Evolutionary conservation across 1,284 basidiomycete genomes (phyloP), one percentile per base, ranked within the genome.

Genomic region (Puccinia coronata): DNA sequence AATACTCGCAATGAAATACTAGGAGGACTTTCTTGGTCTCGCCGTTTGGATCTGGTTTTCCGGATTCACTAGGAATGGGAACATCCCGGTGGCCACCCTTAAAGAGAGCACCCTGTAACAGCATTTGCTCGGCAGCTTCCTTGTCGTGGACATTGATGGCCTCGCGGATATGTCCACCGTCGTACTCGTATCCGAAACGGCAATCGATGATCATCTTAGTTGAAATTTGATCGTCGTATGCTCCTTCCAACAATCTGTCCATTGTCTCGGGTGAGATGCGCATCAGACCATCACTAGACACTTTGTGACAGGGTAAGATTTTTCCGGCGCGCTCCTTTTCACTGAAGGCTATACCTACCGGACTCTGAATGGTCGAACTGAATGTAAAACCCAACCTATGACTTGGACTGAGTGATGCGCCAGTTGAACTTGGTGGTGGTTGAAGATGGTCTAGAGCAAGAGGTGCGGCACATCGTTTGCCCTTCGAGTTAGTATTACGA

Each of bases 1-100:
- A 96, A 86, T 98, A 98, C 88, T 99, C 96, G 89, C 96, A 99
- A 87, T 99, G 96, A 88, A 99, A 98, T 80, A 99, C 90, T 70
- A 99, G 87, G 25, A 99, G 89, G 4, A 90, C 94, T 89, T 93
- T 97, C 86, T 83, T 83, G 8, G 78, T 82, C 88, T 91, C 80
- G 87, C 87, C 86, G 1, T 87, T 84, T 20, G 85, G 85, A 28
- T 86, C 85, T 0, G 86, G 82, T 83, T 94, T 92, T 34, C 94
- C 93, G 85, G 94, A 96, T 81, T 92, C 90, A 78, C 92, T 93
- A 1, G 94, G 92, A 73, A 85, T 87, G 3, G 95, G 95, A 84
- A 91, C 91, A 77, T 87, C 85, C 2, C 16, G 41, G 72, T 86
- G 82, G 36, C 84, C 82, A 83, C 84, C 80, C 84, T 80, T 25